These are phyloP conservation scores for Ogataea sp. DNA, from an alignment of 805 yeast species.

Conservation along the genomic window DNA sequence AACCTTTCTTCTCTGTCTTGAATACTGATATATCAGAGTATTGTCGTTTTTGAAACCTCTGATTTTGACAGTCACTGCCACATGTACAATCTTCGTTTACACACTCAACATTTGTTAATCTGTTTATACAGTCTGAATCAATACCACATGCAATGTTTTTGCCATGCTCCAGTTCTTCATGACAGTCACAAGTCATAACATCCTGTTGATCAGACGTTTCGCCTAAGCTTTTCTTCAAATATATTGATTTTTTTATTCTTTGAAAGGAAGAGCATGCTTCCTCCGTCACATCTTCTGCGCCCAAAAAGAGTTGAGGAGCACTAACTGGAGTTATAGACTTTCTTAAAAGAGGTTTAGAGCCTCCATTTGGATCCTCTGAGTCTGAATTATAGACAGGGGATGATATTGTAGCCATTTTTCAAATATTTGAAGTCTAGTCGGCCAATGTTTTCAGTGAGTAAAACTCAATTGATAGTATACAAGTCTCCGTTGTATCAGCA, in stretches of 20 bases:
- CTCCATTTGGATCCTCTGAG: too few species aligned
- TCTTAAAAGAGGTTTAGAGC: too few species aligned
- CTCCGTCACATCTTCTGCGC: conserved; percentile 49
- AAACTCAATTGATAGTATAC: too few species aligned
- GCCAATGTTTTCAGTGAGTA: too few species aligned
- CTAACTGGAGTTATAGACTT: neutral
- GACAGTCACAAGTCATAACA: conserved; percentile 87
- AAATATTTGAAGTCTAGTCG: too few species aligned
- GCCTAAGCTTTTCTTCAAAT: conserved; percentile 56
- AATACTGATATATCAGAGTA: conserved; percentile 78
- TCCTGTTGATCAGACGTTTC: conserved; percentile 60
- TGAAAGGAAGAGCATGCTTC: conserved; percentile 61
- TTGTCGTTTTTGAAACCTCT: conserved; percentile 72
- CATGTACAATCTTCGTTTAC: conserved; percentile 61
- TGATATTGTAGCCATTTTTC: too few species aligned
- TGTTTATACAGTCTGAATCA: conserved; percentile 82
- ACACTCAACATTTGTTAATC: conserved; percentile 91
- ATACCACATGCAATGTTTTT: conserved; percentile 69
- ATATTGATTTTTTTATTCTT: conserved; percentile 50
- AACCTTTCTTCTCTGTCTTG: conserved; percentile 79
- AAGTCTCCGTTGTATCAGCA: too few species aligned
- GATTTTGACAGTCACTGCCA: conserved; percentile 77
- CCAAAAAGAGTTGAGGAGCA: conserved; percentile 21
- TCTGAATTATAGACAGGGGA: too few species aligned
- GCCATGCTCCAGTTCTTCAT: conserved; percentile 36